Percentiles rank a stretch among this genome's conserved stretches.
These are phyloP conservation scores for Quercus glauca DNA, from an alignment of 306 rosid species.

Conservation along the genomic window DNA sequence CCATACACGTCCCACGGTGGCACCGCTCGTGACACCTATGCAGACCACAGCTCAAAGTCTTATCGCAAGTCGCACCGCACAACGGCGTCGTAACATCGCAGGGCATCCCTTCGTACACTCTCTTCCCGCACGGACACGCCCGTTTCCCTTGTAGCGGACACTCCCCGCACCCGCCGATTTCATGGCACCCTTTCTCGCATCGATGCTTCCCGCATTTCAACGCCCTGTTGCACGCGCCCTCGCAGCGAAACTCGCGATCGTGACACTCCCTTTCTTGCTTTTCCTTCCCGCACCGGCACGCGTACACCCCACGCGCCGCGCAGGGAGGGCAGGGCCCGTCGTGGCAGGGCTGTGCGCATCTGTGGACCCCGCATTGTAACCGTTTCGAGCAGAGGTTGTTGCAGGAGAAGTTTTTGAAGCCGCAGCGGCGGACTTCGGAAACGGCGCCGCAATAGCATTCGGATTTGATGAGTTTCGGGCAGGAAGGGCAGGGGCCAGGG, in stretches of 20 bases:
- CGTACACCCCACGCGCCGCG: constrained; percentile 34
- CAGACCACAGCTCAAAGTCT: constrained; percentile 63
- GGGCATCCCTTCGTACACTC: constrained; percentile 65
- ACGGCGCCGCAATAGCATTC: constrained; percentile 69
- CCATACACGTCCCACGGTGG: constrained; percentile 76
- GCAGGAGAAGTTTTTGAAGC: constrained; percentile 76
- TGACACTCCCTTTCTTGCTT: constrained; percentile 76
- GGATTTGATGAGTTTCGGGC: constrained; percentile 73
- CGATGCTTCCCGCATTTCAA: constrained; percentile 78
- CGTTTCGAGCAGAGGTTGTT: constrained; percentile 46
- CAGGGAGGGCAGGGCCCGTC: constrained; percentile 70
- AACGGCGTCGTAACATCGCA: constrained; percentile 71
- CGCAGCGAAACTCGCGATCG: constrained; percentile 63
- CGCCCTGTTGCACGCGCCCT: constrained; percentile 47
- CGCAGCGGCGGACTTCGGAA: constrained; percentile 70
- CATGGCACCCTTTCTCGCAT: constrained; percentile 76
- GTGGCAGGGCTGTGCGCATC: constrained; percentile 66
- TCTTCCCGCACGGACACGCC: constrained; percentile 86
- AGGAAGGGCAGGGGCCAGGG: constrained; percentile 93
- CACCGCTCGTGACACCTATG: constrained; percentile 91
- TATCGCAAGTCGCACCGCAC: constrained; percentile 82
- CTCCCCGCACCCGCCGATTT: constrained; percentile 60
- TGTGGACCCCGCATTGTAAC: constrained; percentile 63
- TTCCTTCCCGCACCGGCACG: constrained; percentile 68
- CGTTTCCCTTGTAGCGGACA: constrained; percentile 85